Percentiles rank a stretch among this genome's conserved stretches.
phyloP scores from a whole-genome alignment of 306 rosid species.

The Vicia sativa region DNA sequence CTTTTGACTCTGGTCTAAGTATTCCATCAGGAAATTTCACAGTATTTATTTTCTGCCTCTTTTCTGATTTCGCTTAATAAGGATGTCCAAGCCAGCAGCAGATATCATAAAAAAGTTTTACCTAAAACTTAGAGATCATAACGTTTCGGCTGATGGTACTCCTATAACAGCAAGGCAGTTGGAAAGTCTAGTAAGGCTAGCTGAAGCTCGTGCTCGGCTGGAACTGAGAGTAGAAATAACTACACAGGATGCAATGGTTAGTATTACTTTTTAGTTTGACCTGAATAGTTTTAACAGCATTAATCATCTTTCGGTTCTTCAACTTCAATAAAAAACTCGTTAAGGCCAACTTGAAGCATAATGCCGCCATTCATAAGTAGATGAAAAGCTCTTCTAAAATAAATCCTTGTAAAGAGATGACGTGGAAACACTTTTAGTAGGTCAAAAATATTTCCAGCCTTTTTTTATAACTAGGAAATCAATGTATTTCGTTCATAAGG shows the following conservation, averaged over 20 bases:
- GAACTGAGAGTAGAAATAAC: slow-evolving; percentile 91
- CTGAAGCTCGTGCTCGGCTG: slow-evolving; percentile 90
- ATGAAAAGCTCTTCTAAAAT: slow-evolving; percentile 8
- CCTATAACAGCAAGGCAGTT: slow-evolving; percentile 97
- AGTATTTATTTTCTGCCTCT: slow-evolving; percentile 27
- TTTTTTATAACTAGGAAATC: neutral
- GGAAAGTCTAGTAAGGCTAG: slow-evolving; percentile 93
- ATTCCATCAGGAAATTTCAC: slow-evolving; percentile 35
- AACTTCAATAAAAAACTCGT: slow-evolving; percentile 1
- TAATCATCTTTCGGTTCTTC: slow-evolving; percentile 10
- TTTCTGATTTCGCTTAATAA: slow-evolving; percentile 43
- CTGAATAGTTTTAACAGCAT: slow-evolving; percentile 28
- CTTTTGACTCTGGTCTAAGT: slow-evolving; percentile 29
- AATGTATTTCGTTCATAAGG: neutral
- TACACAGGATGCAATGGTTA: slow-evolving; percentile 84
- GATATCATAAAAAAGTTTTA: slow-evolving; percentile 88
- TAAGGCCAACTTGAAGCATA: slow-evolving; percentile 32
- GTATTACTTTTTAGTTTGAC: slow-evolving; percentile 33
- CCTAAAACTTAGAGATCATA: slow-evolving; percentile 75
- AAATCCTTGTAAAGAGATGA: neutral
- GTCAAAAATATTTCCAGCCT: slow-evolving; percentile 1
- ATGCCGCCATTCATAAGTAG: neutral
- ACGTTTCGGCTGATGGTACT: slow-evolving; percentile 82
- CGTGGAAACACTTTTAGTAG: slow-evolving; percentile 9
- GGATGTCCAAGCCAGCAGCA: slow-evolving; percentile 91